Evolutionary conservation across 768 basidiomycete species (phyloP), one percentile per base, ranked within the genome.

Genomic region (Suillus weaverae): DNA sequence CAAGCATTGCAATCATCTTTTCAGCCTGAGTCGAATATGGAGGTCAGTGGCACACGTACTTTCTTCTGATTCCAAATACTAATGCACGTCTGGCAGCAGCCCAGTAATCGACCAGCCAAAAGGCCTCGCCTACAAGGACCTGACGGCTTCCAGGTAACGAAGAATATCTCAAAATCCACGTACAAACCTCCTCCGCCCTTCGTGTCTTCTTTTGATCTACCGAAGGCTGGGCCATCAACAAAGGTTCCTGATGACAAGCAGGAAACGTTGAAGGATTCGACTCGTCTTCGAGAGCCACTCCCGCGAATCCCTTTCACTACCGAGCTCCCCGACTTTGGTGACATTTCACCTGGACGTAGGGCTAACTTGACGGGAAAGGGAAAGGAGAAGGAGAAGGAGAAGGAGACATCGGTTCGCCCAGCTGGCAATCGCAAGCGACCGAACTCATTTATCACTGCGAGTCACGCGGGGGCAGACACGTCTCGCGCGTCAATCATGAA

Each of bases 61-160:
- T 38, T 41, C 10, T 41, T 18, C 16, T 30, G 16, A 20, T 11
- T 20, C 57, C 30, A 41, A 20, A 59, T 30, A 30, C 39, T 30
- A 0, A 32, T 18, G 30, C 22, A 57, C 20, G 11, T 60, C n/a
- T 2, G 30, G 13, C 22, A 22, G 41, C 39, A 32, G 26, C 7
- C 57, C 39, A 32, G 39, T 20, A 22, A 5, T 59, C 68, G 54
- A 38, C 60, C 62, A 10, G 22, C 62, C 8, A 68, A 69, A 48
- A 60, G 55, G 16, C 39, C 36, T 44, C 64, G 66, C 36, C 46
- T 67, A 38, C 65, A 61, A 51, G 75, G 73, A 6, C 75, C 73
- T 0, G 74, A 77, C 13, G 74, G 74, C 32, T 76, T 76, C 39
- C 69, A 68, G 30, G 77, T 68, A 56, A 36, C 71, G 11, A 69